Conservation (phyloP, 2,329 filamentous ascomycete genomes). For the Acarospora socialis region DNA sequence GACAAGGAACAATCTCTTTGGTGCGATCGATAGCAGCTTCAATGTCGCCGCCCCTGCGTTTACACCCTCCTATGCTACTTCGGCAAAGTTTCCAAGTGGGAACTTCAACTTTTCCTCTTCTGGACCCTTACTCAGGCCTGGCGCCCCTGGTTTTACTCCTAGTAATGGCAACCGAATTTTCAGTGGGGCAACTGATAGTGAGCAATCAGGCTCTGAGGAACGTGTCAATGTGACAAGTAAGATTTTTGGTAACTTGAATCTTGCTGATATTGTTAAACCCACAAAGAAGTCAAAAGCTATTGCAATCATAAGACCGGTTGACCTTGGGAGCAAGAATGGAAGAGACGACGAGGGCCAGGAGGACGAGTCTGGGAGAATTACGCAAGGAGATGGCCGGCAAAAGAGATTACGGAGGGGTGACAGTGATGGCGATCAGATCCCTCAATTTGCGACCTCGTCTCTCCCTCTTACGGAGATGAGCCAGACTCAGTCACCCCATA, state of each 20-base stretch:
- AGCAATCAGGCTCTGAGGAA: slow-evolving; percentile 1
- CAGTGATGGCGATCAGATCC: slow-evolving; percentile 57
- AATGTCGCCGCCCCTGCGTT: slow-evolving; percentile 59
- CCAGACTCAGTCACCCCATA: slow-evolving; percentile 11
- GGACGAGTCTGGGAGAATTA: slow-evolving; percentile 46
- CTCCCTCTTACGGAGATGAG: slow-evolving; percentile 4
- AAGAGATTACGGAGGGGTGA: slow-evolving; percentile 59
- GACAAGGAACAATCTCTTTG: slow-evolving; percentile 20
- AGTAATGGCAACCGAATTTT: slow-evolving; percentile 13
- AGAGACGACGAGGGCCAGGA: slow-evolving; percentile 30
- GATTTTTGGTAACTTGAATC: slow-evolving; percentile 56
- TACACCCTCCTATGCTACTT: slow-evolving; percentile 35
- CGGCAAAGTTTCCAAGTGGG: slow-evolving; percentile 20
- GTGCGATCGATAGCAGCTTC: slow-evolving; percentile 36
- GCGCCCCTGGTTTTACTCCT: slow-evolving; percentile 64
- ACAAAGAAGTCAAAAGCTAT: slow-evolving; percentile 67
- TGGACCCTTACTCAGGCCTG: slow-evolving; percentile 57
- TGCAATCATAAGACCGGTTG: slow-evolving; percentile 59
- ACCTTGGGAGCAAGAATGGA: slow-evolving; percentile 28
- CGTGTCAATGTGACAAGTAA: slow-evolving; percentile 17
- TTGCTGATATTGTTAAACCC: slow-evolving; percentile 49
- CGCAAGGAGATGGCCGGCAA: slow-evolving; percentile 51
- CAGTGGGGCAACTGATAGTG: no score
- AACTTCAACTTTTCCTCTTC: slow-evolving; percentile 56
- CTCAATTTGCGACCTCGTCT: slow-evolving; percentile 47